These are phyloP conservation scores for Rhododendron williamsianum DNA, from an alignment of 148 eudicot genomes.

Conservation along the genomic window DNA sequence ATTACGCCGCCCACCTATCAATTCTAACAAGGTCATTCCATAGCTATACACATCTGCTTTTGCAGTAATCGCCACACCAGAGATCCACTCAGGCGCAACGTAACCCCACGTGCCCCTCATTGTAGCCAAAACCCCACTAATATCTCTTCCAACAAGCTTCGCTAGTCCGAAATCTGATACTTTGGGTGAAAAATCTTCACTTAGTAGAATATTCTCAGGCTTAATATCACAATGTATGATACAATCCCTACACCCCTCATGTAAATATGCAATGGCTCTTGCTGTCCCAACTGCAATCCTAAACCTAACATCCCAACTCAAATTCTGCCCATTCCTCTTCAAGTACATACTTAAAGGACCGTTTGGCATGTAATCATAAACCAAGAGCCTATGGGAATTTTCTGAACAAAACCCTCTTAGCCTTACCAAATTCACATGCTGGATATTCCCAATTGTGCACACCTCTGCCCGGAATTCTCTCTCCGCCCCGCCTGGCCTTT, in stretches of 20 bases:
- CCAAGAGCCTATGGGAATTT: slow-evolving; percentile 52
- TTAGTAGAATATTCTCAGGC: slow-evolving; percentile 74
- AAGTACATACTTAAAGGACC: slow-evolving; percentile 60
- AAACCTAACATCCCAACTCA: slow-evolving; percentile 68
- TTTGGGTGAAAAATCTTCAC: slow-evolving; percentile 46
- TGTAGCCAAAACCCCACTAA: slow-evolving; percentile 64
- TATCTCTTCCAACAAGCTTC: slow-evolving; percentile 72
- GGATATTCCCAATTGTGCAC: slow-evolving; percentile 76
- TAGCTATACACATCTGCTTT: slow-evolving; percentile 91
- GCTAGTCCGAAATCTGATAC: slow-evolving; percentile 87
- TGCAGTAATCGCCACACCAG: slow-evolving; percentile 64
- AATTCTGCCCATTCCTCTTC: slow-evolving; percentile 37
- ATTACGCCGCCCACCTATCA: slow-evolving; percentile 68
- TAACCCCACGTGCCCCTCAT: slow-evolving; percentile 91
- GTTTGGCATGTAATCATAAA: slow-evolving; percentile 79
- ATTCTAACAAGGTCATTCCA: slow-evolving; percentile 77
- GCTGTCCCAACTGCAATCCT: slow-evolving; percentile 75
- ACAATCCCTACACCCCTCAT: slow-evolving; percentile 71
- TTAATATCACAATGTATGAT: slow-evolving; percentile 83
- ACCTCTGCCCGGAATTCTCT: slow-evolving; percentile 82
- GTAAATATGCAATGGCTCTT: slow-evolving; percentile 67
- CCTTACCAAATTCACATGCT: slow-evolving; percentile 79
- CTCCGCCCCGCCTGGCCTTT: slow-evolving; percentile 68
- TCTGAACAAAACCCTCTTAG: slow-evolving; percentile 74
- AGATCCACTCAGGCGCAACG: slow-evolving; percentile 89